Percentiles rank a stretch among this genome's conserved stretches.
Evolutionary conservation across 208 protist species (phyloP).

Genomic region (Kentomonas sorsogonicus): DNA sequence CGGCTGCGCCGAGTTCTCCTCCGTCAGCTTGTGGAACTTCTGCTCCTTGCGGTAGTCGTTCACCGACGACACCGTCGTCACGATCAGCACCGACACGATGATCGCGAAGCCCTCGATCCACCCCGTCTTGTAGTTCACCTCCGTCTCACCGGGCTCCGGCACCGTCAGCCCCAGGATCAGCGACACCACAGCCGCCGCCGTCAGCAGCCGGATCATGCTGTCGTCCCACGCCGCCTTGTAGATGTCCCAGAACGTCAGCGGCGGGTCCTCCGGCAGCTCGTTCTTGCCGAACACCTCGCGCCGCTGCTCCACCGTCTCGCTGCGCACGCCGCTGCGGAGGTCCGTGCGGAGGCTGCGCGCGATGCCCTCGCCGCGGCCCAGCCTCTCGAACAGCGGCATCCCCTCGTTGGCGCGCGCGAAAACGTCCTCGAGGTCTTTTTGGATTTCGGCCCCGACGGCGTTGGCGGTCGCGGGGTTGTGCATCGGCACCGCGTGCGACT

Average conservation of each 20-base stretch:
- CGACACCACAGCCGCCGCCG: conserved; percentile 53
- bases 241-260: conserved; percentile 77
- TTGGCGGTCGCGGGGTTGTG: conserved; percentile 17
- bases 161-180: conserved; percentile 74
- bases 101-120: conserved; percentile 98
- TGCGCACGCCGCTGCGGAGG: conserved; percentile 27
- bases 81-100: conserved; percentile 92
- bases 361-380: conserved; percentile 52
- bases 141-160: conserved; percentile 46
- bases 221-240: conserved; percentile 74
- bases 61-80: conserved; percentile 87
- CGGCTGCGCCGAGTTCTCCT: conserved; percentile 84
- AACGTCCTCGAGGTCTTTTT: conserved; percentile 43
- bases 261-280: conserved; percentile 57
- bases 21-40: conserved; percentile 93
- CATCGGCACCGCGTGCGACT: conserved; percentile 11
- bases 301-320: conserved; percentile 25
- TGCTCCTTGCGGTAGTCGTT: conserved; percentile 96
- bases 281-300: conserved; percentile 57
- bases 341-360: conserved; percentile 35
- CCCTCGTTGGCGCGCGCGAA: conserved; percentile 52
- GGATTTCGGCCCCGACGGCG: conserved; percentile 22
- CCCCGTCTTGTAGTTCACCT: conserved; percentile 71
- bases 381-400: conserved; percentile 42
- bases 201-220: conserved; percentile 74